A percentile compares a stretch with the other conserved stretches of the same genome.
Conservation (phyloP, 2,329 filamentous ascomycete genomes). For the Fusarium liriodendri region DNA sequence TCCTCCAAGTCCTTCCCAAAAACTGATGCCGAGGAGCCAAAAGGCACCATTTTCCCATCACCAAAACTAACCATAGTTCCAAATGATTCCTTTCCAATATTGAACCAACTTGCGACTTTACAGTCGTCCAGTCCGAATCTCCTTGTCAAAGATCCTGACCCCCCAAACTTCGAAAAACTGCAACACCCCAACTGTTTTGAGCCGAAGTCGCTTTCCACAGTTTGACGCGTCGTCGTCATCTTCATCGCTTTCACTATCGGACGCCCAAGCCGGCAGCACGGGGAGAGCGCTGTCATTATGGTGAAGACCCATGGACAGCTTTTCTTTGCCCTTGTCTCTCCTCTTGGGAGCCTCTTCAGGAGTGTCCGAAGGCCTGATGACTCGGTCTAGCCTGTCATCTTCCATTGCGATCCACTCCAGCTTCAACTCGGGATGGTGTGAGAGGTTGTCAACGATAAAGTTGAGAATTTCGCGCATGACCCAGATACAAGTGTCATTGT, state of each 20-base stretch:
- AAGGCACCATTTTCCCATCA: conserved; percentile 20
- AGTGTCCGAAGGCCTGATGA: conserved; percentile 55
- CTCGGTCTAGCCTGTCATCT: conserved; percentile 60
- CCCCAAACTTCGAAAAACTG: conserved; percentile 57
- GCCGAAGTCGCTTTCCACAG: conserved; percentile 48
- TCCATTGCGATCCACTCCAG: conserved; percentile 70
- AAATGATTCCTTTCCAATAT: conserved; percentile 5
- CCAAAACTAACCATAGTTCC: not conserved
- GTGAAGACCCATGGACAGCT: conserved; percentile 32
- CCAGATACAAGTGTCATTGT: conserved; percentile 67
- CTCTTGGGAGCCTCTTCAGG: conserved; percentile 45
- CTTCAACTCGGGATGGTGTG: conserved; percentile 65
- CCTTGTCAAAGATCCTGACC: conserved; percentile 69
- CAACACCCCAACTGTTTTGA: conserved; percentile 51
- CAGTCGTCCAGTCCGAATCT: conserved; percentile 56
- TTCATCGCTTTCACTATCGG: conserved; percentile 51
- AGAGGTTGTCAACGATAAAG: conserved; percentile 69
- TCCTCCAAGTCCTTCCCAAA: conserved; percentile 8
- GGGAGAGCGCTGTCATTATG: conserved; percentile 40
- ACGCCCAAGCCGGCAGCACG: conserved; percentile 44
- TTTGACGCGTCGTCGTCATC: conserved; percentile 46
- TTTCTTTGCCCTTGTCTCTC: conserved; percentile 51
- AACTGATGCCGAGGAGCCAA: conserved; percentile 1
- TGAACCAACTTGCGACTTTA: conserved; percentile 18
- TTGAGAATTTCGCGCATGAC: conserved; percentile 67